phyloP scores from a whole-genome alignment of 1,139 yeast genomes.

The Nakaseomyces kungkrabaensis region DNA sequence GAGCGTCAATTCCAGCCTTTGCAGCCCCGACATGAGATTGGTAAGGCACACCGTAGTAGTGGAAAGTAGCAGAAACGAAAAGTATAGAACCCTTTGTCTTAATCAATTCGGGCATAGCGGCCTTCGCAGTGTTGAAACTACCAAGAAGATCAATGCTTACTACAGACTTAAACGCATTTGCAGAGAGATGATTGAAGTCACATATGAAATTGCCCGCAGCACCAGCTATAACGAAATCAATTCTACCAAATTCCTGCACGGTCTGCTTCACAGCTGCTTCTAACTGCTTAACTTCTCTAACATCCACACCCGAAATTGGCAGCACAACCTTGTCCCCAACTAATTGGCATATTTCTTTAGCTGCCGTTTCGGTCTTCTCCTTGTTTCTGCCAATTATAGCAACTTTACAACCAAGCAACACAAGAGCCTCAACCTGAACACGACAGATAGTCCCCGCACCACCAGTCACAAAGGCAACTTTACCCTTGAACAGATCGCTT shows the following conservation, averaged over 20 bases:
- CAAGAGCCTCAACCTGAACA: slow-evolving; percentile 76
- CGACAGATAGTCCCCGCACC: slow-evolving; percentile 92
- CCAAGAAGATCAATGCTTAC: slow-evolving; percentile 78
- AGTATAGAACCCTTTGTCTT: slow-evolving; percentile 61
- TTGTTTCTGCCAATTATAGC: slow-evolving; percentile 72
- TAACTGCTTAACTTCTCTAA: slow-evolving; percentile 53
- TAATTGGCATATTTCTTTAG: slow-evolving; percentile 48
- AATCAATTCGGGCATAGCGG: slow-evolving; percentile 54
- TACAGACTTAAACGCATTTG: slow-evolving; percentile 82
- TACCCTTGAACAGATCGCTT: slow-evolving; percentile 61
- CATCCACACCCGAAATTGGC: slow-evolving; percentile 65
- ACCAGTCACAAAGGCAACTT: slow-evolving; percentile 86
- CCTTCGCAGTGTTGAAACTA: slow-evolving; percentile 78
- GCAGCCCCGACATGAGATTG: slow-evolving; percentile 89
- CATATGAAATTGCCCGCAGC: slow-evolving; percentile 91
- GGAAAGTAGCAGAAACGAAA: slow-evolving; percentile 79
- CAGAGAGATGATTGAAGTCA: slow-evolving; percentile 65
- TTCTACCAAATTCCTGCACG: slow-evolving; percentile 47
- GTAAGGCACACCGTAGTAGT: slow-evolving; percentile 77
- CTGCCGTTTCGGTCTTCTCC: slow-evolving; percentile 55
- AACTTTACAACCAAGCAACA: slow-evolving; percentile 74
- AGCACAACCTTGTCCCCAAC: slow-evolving; percentile 58
- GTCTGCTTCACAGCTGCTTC: slow-evolving; percentile 54
- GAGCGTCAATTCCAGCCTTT: slow-evolving; percentile 86
- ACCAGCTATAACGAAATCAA: slow-evolving; percentile 84